Conservation (phyloP, 1,139 yeast species). For the Hyphopichia pseudoburtonii region DNA sequence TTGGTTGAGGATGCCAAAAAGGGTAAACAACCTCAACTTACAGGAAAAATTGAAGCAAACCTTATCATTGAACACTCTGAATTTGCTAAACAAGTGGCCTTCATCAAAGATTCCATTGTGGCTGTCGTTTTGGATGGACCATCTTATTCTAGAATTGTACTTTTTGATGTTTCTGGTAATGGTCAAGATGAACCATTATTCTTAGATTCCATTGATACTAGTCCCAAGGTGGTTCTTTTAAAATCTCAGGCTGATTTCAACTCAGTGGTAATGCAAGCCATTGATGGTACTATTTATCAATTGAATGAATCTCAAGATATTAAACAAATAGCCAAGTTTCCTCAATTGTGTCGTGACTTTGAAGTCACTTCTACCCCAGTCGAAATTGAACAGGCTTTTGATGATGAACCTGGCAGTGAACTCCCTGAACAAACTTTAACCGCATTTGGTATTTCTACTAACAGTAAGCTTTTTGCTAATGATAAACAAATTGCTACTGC, state of each 20-base stretch:
- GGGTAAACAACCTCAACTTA: slow-evolving; percentile 50
- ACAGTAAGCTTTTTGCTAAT: slow-evolving; percentile 74
- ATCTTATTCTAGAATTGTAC: slow-evolving; percentile 46
- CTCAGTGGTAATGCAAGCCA: slow-evolving; percentile 55
- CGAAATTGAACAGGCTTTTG: slow-evolving; percentile 22
- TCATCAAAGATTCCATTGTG: slow-evolving; percentile 49
- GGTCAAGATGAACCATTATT: slow-evolving; percentile 39
- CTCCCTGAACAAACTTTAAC: slow-evolving; percentile 22
- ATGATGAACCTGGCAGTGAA: slow-evolving; percentile 10
- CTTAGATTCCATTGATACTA: slow-evolving; percentile 40
- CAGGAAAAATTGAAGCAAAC: slow-evolving; percentile 30
- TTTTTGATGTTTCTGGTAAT: slow-evolving; percentile 44
- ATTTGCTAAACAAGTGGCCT: slow-evolving; percentile 62
- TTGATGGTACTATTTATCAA: slow-evolving; percentile 59
- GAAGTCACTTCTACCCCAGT: slow-evolving; percentile 41
- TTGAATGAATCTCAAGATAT: slow-evolving; percentile 29
- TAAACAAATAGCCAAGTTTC: slow-evolving; percentile 49
- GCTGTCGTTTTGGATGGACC: slow-evolving; percentile 60
- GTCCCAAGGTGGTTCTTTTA: slow-evolving; percentile 54
- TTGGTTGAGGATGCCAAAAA: slow-evolving; percentile 29
- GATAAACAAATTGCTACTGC: slow-evolving; percentile 64
- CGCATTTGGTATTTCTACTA: slow-evolving; percentile 70
- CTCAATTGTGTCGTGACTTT: slow-evolving; percentile 68
- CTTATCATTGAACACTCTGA: slow-evolving; percentile 39
- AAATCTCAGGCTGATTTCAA: slow-evolving; percentile 57